Evolutionary conservation across 148 eudicot genomes (phyloP).

Genomic region (Mesembryanthemum crystallinum): DNA sequence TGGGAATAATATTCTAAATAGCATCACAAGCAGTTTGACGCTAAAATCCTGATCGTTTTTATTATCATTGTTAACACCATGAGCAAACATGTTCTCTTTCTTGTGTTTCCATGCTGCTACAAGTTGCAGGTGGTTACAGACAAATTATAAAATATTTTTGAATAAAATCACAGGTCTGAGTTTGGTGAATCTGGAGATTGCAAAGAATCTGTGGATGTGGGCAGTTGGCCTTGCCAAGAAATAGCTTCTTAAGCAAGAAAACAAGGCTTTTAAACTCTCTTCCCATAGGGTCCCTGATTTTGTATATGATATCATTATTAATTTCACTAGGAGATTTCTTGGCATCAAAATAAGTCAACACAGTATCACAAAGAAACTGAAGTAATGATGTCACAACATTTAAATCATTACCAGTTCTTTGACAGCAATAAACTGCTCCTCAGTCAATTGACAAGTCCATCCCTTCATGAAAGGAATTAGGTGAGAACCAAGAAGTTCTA

Average conservation of each 20-base stretch:
- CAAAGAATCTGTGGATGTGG: background rate
- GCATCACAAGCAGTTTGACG: background rate
- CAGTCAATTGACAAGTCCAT: slow-evolving; percentile 85
- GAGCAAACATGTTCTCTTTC: background rate
- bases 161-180: background rate
- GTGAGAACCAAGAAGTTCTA: slow-evolving; percentile 7
- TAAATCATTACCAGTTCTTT: slow-evolving; percentile 73
- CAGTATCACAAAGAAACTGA: background rate
- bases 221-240: background rate
- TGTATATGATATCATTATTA: too few species aligned
- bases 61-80: background rate
- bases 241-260: background rate
- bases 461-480: slow-evolving; percentile 51
- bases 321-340: too few species aligned
- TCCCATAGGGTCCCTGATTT: background rate
- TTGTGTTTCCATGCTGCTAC: background rate
- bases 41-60: background rate
- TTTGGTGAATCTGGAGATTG: background rate
- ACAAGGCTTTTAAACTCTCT: too few species aligned
- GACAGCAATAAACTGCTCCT: slow-evolving; percentile 99
- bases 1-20: background rate
- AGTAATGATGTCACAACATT: background rate
- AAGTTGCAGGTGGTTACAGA: background rate
- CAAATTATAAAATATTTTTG: background rate
- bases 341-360: background rate